Percentiles rank a stretch among this genome's conserved stretches.
These are phyloP conservation scores for Thermothelomyces thermophilus DNA, from an alignment of 2,329 filamentous ascomycete genomes.

Conservation along the genomic window DNA sequence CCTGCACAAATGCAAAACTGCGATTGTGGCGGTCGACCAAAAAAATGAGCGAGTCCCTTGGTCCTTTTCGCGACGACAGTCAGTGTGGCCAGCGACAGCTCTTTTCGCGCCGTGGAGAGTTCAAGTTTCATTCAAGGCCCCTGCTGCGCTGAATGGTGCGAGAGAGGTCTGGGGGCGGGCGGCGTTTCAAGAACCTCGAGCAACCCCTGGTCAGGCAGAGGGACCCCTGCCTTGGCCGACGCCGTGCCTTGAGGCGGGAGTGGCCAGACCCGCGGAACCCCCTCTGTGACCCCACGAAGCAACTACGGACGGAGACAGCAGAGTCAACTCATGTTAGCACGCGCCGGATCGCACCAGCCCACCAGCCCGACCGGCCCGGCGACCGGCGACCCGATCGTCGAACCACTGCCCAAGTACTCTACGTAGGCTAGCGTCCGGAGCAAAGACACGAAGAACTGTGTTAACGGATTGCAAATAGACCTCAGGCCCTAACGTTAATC, in stretches of 20 bases:
- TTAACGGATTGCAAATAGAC: too few relatives aligned
- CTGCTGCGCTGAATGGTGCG: conserved; percentile 18
- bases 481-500: too few relatives aligned
- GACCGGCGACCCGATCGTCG: too few relatives aligned
- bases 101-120: conserved; percentile 9
- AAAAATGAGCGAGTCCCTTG: conserved; percentile 1
- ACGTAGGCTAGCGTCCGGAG: too few relatives aligned
- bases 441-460: too few relatives aligned
- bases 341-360: background rate
- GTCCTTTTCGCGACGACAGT: background rate
- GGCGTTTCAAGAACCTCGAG: conserved; percentile 23
- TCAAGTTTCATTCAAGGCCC: conserved; percentile 19
- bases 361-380: too few relatives aligned
- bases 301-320: too few relatives aligned
- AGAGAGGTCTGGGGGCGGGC: conserved; percentile 19
- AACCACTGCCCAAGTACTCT: too few relatives aligned
- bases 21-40: conserved; percentile 1
- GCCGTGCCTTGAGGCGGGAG: conserved; percentile 7
- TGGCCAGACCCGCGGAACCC: conserved; percentile 1
- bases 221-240: conserved; percentile 16
- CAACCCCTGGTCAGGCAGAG: conserved; percentile 19
- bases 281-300: too few relatives aligned
- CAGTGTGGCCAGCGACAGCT: conserved; percentile 4
- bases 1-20: background rate
- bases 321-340: too few relatives aligned